phyloP scores from a whole-genome alignment of 257 asterid genomes.

The Solanum gracilifrons region DNA sequence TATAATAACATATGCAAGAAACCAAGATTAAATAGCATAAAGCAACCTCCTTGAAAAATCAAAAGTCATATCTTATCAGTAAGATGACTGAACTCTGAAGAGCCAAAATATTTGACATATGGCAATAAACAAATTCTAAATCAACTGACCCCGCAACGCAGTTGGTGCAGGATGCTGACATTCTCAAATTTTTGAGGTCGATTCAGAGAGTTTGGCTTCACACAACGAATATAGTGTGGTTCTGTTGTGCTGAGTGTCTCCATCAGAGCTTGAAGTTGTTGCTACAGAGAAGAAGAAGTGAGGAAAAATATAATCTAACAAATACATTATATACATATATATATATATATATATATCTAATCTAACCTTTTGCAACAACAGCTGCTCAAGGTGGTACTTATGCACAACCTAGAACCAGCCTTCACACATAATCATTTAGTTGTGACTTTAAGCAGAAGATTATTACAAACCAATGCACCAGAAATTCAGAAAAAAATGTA shows the following conservation, averaged over 20 bases:
- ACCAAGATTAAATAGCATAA: not conserved
- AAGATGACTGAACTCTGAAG: not conserved
- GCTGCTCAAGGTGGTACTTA: not conserved
- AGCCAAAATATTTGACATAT: not conserved
- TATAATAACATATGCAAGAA: not conserved
- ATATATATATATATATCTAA: not conserved
- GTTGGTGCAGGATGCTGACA: slow-evolving; percentile 85
- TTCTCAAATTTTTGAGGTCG: slow-evolving; percentile 84
- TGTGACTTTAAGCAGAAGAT: not conserved
- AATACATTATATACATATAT: not conserved
- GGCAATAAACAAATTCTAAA: not conserved
- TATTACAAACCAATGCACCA: not conserved
- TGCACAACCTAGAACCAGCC: not conserved
- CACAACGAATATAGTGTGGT: slow-evolving; percentile 95
- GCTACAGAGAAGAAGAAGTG: slow-evolving; percentile 42
- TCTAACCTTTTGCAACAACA: not conserved
- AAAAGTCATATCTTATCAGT: not conserved
- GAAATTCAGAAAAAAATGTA: not conserved
- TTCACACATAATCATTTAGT: not conserved
- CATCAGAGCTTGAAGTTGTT: slow-evolving; percentile 99
- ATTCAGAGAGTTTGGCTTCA: slow-evolving; percentile 93
- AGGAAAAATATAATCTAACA: not conserved
- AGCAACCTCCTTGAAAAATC: not conserved
- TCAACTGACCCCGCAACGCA: slow-evolving; percentile 97
- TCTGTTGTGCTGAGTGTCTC: slow-evolving; percentile 95